These are phyloP conservation scores for Agrocybe pediades DNA, from an alignment of 768 basidiomycete genomes.

Conservation along the genomic window DNA sequence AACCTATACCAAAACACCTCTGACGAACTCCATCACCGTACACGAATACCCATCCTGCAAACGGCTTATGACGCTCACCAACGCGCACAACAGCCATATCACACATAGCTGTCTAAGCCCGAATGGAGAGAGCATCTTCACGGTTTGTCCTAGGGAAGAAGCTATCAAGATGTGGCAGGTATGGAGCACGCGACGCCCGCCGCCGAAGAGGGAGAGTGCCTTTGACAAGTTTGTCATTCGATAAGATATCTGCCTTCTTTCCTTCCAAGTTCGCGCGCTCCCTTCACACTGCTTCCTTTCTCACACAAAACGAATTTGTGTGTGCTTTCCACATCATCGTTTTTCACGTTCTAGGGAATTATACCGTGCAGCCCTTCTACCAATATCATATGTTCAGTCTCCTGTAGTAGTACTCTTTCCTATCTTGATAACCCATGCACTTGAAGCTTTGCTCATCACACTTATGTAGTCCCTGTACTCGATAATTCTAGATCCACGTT, in stretches of 20 bases:
- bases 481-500: too few species aligned
- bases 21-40: slow-evolving; percentile 70
- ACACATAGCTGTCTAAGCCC: slow-evolving; percentile 66
- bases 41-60: slow-evolving; percentile 70
- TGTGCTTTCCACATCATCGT: too few species aligned
- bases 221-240: slow-evolving; percentile 51
- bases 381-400: too few species aligned
- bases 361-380: too few species aligned
- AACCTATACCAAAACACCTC: slow-evolving; percentile 34
- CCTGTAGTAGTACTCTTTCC: too few species aligned
- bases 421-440: too few species aligned
- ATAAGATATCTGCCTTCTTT: slow-evolving; percentile 20
- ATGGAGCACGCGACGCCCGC: slow-evolving; percentile 45
- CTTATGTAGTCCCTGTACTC: too few species aligned
- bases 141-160: slow-evolving; percentile 64
- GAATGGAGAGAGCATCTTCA: slow-evolving; percentile 63
- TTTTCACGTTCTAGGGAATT: too few species aligned
- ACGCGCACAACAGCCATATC: slow-evolving; percentile 56
- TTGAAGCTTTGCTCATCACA: too few species aligned
- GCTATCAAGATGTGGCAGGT: slow-evolving; percentile 77
- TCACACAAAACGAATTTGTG: too few species aligned
- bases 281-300: neutral
- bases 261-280: neutral
- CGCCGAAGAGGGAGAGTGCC: slow-evolving; percentile 38
- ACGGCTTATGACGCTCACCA: slow-evolving; percentile 51